Evolutionary conservation across 352 stramenopile genomes (phyloP).

Genomic region (Globisporangium echinulatum): DNA sequence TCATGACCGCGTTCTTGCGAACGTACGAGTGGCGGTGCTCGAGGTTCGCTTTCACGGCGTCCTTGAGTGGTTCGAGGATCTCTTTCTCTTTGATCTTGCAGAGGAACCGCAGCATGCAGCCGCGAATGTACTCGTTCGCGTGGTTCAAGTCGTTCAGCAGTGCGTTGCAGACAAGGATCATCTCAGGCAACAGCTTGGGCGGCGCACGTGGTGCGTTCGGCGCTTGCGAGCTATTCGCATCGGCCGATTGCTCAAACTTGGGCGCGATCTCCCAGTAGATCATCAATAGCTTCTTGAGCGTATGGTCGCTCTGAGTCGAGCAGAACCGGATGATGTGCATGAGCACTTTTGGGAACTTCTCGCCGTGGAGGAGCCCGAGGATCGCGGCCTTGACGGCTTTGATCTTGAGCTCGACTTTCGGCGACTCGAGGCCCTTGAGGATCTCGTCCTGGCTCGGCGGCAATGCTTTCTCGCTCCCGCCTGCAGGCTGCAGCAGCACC

Average conservation of each 20-base stretch:
- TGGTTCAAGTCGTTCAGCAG: slow-evolving; percentile 99
- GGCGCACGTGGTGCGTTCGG: slow-evolving; percentile 21
- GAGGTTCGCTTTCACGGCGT: slow-evolving; percentile 94
- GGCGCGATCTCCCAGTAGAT: slow-evolving; percentile 99
- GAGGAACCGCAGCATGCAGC: slow-evolving; percentile 98
- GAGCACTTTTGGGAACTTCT: slow-evolving; percentile 97
- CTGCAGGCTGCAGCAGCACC: slow-evolving; percentile 61
- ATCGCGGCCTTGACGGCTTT: slow-evolving; percentile 98
- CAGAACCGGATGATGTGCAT: slow-evolving; percentile 99
- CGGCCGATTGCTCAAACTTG: slow-evolving; percentile 91
- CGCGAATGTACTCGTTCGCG: slow-evolving; percentile 99
- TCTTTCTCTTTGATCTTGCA: slow-evolving; percentile 99
- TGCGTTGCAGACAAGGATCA: slow-evolving; percentile 99
- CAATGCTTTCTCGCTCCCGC: slow-evolving; percentile 48
- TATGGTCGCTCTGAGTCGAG: slow-evolving; percentile 98
- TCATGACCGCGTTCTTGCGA: slow-evolving; percentile 97
- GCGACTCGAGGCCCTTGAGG: slow-evolving; percentile 95
- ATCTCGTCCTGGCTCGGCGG: slow-evolving; percentile 93
- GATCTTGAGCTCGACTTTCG: slow-evolving; percentile 95
- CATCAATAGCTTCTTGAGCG: slow-evolving; percentile 99
- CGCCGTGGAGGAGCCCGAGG: slow-evolving; percentile 96
- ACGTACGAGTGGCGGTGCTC: slow-evolving; percentile 99
- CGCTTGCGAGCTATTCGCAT: slow-evolving; percentile 10
- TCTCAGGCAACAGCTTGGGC: slow-evolving; percentile 97
- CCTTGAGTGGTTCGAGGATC: slow-evolving; percentile 85